Evolutionary conservation across 192 early-diverging fungal genomes (phyloP).

Genomic region (Umbelopsis isabellina): DNA sequence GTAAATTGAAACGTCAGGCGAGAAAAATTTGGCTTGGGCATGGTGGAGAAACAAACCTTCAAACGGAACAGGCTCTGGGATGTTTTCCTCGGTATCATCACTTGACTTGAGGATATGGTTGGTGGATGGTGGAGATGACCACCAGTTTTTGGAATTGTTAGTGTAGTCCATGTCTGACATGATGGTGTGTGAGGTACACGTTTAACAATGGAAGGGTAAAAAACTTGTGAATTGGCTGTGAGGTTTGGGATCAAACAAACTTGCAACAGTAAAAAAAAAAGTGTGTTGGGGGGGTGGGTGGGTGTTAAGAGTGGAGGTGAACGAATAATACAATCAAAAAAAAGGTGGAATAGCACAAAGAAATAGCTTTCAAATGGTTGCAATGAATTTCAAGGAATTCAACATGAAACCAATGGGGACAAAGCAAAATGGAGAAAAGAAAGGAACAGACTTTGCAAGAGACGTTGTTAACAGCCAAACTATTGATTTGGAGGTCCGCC

Average conservation of each 20-base stretch:
- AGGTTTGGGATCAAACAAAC: too few relatives aligned
- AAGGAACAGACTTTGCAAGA: not conserved
- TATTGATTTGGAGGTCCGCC: not conserved
- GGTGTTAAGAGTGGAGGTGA: not conserved
- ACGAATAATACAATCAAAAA: not conserved
- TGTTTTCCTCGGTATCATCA: not conserved
- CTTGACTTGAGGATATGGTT: constrained; percentile 2
- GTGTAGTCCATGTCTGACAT: constrained; percentile 1
- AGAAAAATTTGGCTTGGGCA: not conserved
- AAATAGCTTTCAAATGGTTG: too few relatives aligned
- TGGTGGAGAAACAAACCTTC: constrained; percentile 27
- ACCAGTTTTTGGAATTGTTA: not conserved
- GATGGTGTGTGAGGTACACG: not conserved
- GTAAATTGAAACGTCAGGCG: not conserved
- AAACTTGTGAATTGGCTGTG: too few relatives aligned
- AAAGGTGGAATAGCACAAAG: not conserved
- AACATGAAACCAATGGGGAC: too few relatives aligned
- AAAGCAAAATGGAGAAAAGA: not conserved
- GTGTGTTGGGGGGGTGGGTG: not conserved
- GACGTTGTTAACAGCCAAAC: not conserved
- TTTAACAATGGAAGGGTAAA: too few relatives aligned
- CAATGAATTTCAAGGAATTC: too few relatives aligned
- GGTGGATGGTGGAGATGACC: constrained; percentile 17
- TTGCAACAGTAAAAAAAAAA: too few relatives aligned
- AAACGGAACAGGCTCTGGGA: constrained; percentile 39